phyloP scores from a whole-genome alignment of 2,329 filamentous ascomycete genomes.

The Daldinia eschscholtzii region DNA sequence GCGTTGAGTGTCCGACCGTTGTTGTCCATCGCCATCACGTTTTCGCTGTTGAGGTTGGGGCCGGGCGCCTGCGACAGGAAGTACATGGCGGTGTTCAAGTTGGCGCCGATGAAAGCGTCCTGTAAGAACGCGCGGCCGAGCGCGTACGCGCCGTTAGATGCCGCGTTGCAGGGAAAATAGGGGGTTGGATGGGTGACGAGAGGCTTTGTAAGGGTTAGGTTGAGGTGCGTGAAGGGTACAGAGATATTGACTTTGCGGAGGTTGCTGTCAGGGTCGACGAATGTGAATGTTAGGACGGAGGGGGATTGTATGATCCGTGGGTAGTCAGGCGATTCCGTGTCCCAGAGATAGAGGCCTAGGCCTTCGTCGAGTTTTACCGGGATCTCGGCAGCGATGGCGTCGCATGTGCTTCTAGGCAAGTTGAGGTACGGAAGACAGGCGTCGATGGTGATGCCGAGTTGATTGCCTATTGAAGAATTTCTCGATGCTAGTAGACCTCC shows the following conservation, averaged over 20 bases:
- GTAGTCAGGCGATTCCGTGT: constrained; percentile 50
- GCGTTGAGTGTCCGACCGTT: not conserved
- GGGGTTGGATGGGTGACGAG: constrained; percentile 50
- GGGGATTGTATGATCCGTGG: constrained; percentile 54
- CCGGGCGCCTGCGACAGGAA: constrained; percentile 23
- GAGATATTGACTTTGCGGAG: constrained; percentile 55
- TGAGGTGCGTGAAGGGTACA: constrained; percentile 54
- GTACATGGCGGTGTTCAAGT: constrained; percentile 20
- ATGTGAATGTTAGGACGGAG: constrained; percentile 55
- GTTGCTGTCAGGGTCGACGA: constrained; percentile 47
- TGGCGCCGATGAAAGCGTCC: constrained; percentile 34
- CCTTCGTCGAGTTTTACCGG: constrained; percentile 52
- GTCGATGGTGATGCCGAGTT: constrained; percentile 47
- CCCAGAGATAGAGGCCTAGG: constrained; percentile 56
- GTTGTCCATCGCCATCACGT: not conserved
- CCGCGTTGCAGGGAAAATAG: constrained; percentile 57
- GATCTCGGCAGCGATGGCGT: constrained; percentile 53
- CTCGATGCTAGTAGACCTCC: constrained; percentile 39
- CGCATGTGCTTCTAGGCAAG: constrained; percentile 55
- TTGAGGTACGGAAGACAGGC: constrained; percentile 55
- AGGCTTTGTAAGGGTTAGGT: constrained; percentile 54
- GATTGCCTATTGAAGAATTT: constrained; percentile 42
- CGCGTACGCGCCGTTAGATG: constrained; percentile 42
- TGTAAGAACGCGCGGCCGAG: constrained; percentile 60
- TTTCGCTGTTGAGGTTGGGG: not conserved